Evolutionary conservation across 2,329 filamentous ascomycete species (phyloP).

Genomic region (Tothia fuscella): DNA sequence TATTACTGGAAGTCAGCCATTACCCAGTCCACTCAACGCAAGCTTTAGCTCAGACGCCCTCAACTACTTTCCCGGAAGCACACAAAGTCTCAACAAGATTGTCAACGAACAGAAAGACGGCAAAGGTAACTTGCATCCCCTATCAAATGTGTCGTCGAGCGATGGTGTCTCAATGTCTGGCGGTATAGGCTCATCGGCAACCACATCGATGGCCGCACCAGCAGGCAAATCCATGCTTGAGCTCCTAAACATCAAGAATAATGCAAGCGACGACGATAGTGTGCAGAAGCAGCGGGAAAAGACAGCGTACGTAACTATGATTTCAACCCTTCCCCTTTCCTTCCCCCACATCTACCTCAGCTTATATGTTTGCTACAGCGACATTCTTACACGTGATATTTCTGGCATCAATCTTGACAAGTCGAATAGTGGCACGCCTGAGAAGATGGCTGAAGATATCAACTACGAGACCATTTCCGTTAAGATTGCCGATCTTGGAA

Average conservation of each 20-base stretch:
- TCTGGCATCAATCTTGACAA: conserved; percentile 89
- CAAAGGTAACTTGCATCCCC: conserved; percentile 44
- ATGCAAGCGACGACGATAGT: conserved; percentile 41
- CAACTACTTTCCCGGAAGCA: conserved; percentile 42
- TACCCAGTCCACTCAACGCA: conserved; percentile 88
- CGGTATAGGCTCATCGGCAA: conserved; percentile 35
- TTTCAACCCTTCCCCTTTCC: background rate
- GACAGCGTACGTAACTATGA: conserved; percentile 60
- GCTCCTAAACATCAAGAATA: conserved; percentile 40
- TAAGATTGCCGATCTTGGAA: conserved; percentile 96
- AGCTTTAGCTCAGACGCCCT: conserved; percentile 74
- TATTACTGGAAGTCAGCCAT: conserved; percentile 91
- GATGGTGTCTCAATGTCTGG: conserved; percentile 40
- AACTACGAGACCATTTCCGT: conserved; percentile 80
- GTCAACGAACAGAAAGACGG: conserved; percentile 47
- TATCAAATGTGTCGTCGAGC: conserved; percentile 20
- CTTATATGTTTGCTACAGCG: conserved; percentile 38
- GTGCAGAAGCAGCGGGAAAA: conserved; percentile 76
- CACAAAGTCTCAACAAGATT: conserved; percentile 72
- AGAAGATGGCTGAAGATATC: conserved; percentile 51
- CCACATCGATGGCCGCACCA: conserved; percentile 21
- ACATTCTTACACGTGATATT: conserved; percentile 82
- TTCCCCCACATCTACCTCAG: background rate
- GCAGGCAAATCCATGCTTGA: conserved; percentile 46
- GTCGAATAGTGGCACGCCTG: conserved; percentile 38